Evolutionary conservation across 2,329 filamentous ascomycete species (phyloP), one percentile per base, ranked within the genome.

Genomic region (Aspergillus fumigatiaffinis): DNA sequence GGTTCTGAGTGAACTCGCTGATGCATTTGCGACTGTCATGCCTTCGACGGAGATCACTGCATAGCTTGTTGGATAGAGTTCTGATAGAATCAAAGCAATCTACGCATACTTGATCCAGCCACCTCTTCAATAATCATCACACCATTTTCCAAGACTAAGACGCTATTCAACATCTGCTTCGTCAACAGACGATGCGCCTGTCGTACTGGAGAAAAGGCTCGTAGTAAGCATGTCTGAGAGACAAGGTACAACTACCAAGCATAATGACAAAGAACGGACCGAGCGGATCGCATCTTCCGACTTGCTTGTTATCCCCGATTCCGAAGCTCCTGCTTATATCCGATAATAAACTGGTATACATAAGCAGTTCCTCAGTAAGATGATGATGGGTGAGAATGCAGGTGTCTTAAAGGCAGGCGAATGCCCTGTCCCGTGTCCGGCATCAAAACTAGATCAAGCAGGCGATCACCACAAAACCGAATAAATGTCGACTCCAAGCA

Each of bases 11-110:
- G 86, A 89, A 71, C 72, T 89, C 67, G 83, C 66, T 0, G 87
- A 89, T 78, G 81, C 77, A 1, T 87, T 88, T 71, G 86, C 78
- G 0, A 88, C 84, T 0, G 76, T 88, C 6, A 74, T 88, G 0
- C 32, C 32, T 38, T 73, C 79, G 61, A 80, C 79, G 63, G 69
- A 63, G 23, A 79, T 82, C 29, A 78, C 82, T 63, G 14, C 51
- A 26, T 47, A 47, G 21, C 9, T 9, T 44, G 32, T 17, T 17
- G 32, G 14, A 38, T 17, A 7, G 32, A 17, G 29, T 12, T 32
- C 14, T 7, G 7, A 38, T 17, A 17, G 32, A 17, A 17, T 38
- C 32, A 7, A 3, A 17, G 1, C 14, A 17, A 14, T 4, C 32
- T 32, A 6, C 14, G 29, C 29, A 32, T 32, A 32, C 29, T 29